phyloP scores from a whole-genome alignment of 1,284 basidiomycete species.

The Spongispora temasekensis region DNA sequence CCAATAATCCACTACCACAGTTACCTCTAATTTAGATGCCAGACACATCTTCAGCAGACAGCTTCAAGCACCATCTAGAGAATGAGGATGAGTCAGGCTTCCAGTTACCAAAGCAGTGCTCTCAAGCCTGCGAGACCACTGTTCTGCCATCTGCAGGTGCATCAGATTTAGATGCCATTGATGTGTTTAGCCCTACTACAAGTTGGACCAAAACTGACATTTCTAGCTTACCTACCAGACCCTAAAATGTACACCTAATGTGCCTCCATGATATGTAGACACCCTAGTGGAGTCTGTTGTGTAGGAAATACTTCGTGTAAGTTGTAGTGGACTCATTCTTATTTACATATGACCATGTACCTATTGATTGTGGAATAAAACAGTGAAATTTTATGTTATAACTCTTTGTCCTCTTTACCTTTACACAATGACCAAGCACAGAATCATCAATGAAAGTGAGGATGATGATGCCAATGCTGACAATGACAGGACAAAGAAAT shows the following conservation, averaged over 20 bases:
- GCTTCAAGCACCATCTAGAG: neutral
- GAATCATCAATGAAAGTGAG: neutral
- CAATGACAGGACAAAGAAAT: neutral
- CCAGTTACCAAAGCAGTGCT: neutral
- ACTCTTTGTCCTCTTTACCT: neutral
- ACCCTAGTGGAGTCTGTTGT: neutral
- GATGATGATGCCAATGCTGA: neutral
- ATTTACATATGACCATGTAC: neutral
- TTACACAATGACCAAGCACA: neutral
- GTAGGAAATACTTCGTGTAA: neutral
- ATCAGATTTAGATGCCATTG: neutral
- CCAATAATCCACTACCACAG: neutral
- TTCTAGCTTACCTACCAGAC: neutral
- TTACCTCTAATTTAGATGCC: neutral
- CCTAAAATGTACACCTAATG: neutral
- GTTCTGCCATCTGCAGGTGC: neutral
- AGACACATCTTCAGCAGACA: neutral
- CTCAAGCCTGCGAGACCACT: neutral
- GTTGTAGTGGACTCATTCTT: neutral
- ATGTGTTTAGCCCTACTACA: neutral
- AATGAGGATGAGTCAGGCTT: neutral
- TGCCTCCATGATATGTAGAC: neutral
- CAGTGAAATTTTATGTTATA: neutral
- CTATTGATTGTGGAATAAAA: neutral
- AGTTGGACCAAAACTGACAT: neutral